Percentiles rank a stretch among this genome's conserved stretches.
Conservation (phyloP, 768 basidiomycete species). For the Kwoniella sp. region DNA sequence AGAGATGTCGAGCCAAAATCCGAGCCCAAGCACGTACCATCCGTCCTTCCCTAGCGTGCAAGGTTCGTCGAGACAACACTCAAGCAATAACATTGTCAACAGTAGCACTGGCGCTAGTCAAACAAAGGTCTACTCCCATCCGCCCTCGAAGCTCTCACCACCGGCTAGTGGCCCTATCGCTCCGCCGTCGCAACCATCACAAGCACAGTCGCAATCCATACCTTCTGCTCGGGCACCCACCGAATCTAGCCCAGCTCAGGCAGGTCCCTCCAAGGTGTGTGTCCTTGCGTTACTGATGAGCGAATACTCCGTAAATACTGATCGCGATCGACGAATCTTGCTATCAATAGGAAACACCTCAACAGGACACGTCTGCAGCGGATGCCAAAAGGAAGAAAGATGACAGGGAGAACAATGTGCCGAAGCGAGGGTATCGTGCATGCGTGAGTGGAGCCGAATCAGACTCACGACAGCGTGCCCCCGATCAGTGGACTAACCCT, state of each 20-base stretch:
- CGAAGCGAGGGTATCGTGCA: slow-evolving; percentile 47
- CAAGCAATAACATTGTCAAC: neutral
- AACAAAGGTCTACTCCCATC: neutral
- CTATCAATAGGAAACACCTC: slow-evolving; percentile 7
- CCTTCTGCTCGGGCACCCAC: neutral
- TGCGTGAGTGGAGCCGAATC: slow-evolving; percentile 31
- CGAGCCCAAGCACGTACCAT: neutral
- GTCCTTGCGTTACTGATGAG: neutral
- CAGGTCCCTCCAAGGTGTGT: neutral
- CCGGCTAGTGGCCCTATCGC: neutral
- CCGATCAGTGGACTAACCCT: too few species aligned
- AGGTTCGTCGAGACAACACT: slow-evolving; percentile 1
- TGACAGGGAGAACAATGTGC: slow-evolving; percentile 25
- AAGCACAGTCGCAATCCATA: neutral
- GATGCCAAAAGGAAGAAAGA: slow-evolving; percentile 27
- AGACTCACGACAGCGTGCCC: neutral
- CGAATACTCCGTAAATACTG: too few species aligned
- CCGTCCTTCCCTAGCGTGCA: neutral
- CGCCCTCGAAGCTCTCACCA: slow-evolving; percentile 1
- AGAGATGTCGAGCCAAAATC: slow-evolving; percentile 4
- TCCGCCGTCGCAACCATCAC: neutral
- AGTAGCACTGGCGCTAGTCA: neutral
- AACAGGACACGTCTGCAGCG: neutral
- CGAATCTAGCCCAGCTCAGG: neutral
- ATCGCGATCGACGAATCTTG: neutral